Percentiles rank a stretch among this genome's conserved stretches.
Conservation (phyloP, 768 basidiomycete species). For the Tylopilus felleus region DNA sequence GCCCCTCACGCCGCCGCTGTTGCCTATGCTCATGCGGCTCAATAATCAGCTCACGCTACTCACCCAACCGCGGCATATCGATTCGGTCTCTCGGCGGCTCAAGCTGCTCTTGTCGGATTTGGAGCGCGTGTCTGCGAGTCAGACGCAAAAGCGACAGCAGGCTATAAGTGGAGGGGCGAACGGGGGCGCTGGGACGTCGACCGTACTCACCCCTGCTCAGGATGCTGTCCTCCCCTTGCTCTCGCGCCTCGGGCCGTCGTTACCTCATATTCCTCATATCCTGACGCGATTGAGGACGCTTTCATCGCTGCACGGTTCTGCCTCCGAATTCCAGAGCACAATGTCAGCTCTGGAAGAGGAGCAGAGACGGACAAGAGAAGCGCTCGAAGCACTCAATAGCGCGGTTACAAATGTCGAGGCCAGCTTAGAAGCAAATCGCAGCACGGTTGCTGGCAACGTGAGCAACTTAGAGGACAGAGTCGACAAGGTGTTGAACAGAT, state of each 20-base stretch:
- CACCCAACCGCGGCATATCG: constrained; percentile 93
- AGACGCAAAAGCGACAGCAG: constrained; percentile 24
- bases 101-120: constrained; percentile 92
- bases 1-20: constrained; percentile 73
- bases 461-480: constrained; percentile 62
- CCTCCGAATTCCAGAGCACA: constrained; percentile 70
- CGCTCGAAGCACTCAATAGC: constrained; percentile 60
- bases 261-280: constrained; percentile 87
- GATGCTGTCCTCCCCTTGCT: constrained; percentile 70
- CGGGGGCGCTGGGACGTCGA: constrained; percentile 12
- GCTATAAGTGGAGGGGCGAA: constrained; percentile 5
- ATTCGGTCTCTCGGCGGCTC: constrained; percentile 89
- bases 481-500: constrained; percentile 41
- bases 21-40: constrained; percentile 76
- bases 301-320: constrained; percentile 75
- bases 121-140: constrained; percentile 64
- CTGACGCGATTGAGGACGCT: constrained; percentile 85
- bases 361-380: constrained; percentile 59
- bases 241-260: constrained; percentile 63
- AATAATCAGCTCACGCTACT: constrained; percentile 84
- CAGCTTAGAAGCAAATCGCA: constrained; percentile 72
- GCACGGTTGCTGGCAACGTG: constrained; percentile 71
- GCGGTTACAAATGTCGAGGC: constrained; percentile 72
- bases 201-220: constrained; percentile 33
- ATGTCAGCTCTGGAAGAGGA: constrained; percentile 68